These are phyloP conservation scores for Zoysia matrella DNA, from an alignment of 202 grass and related monocot species.

Conservation along the genomic window DNA sequence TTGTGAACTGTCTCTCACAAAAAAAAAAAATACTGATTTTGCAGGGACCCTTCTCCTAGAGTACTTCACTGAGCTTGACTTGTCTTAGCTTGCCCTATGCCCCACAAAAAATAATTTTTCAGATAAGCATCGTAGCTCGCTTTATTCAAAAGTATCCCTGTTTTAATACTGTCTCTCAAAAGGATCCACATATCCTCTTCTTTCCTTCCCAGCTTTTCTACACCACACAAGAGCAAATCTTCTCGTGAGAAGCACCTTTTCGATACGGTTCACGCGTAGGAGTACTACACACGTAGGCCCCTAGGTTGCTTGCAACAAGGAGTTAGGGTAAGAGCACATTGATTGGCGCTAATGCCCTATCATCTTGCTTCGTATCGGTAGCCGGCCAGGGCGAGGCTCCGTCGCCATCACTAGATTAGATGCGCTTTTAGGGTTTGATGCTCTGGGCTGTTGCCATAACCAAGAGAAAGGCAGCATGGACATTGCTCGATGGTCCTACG, in stretches of 20 bases:
- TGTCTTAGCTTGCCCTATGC: too few relatives aligned
- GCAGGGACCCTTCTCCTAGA: too few relatives aligned
- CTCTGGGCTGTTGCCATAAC: slow-evolving; percentile 27
- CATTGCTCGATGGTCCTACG: slow-evolving; percentile 17
- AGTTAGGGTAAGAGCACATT: slow-evolving; percentile 36
- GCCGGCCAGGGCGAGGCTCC: slow-evolving; percentile 2
- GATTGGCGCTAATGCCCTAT: slow-evolving; percentile 30
- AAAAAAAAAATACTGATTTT: too few relatives aligned
- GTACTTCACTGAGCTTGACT: too few relatives aligned
- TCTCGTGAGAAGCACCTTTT: slow-evolving; percentile 17
- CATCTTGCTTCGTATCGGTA: slow-evolving; percentile 2
- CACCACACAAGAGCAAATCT: slow-evolving; percentile 23
- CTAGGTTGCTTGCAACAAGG: slow-evolving; percentile 13
- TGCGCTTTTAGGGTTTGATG: slow-evolving; percentile 44
- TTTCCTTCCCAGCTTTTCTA: slow-evolving; percentile 7
- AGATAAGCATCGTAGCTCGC: slow-evolving; percentile 13
- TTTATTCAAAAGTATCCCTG: slow-evolving; percentile 12
- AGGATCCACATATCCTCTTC: not conserved
- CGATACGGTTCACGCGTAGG: slow-evolving; percentile 14
- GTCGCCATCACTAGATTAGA: slow-evolving; percentile 52
- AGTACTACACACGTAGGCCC: not conserved
- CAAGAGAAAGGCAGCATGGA: slow-evolving; percentile 34
- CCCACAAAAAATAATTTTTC: not conserved
- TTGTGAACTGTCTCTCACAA: too few relatives aligned
- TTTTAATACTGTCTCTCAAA: not conserved